Percentiles rank a stretch among this genome's conserved stretches.
Conservation (phyloP, 2,329 filamentous ascomycete species). For the Cordyceps sp. region DNA sequence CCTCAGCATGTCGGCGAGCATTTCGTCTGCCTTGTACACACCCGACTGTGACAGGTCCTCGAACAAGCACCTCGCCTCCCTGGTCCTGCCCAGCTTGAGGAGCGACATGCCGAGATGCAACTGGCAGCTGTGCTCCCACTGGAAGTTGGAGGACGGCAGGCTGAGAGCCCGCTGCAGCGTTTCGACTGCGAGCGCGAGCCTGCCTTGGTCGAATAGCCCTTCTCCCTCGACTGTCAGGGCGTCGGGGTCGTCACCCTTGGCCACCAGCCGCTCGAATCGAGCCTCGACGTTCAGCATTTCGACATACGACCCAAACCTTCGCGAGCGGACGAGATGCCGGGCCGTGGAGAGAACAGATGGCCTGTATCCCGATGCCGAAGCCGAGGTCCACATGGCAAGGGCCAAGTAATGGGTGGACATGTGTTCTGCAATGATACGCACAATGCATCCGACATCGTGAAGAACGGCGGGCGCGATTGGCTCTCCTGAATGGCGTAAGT, state of each 20-base stretch:
- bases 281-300: conserved; percentile 7
- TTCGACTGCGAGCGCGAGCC: conserved; percentile 7
- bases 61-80: conserved; percentile 10
- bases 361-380: conserved; percentile 13
- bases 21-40: conserved; percentile 9
- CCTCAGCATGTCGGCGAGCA: conserved; percentile 11
- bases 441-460: conserved; percentile 13
- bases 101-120: conserved; percentile 10
- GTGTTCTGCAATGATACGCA: conserved; percentile 5
- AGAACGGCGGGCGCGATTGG: conserved; percentile 6
- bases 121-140: conserved; percentile 11
- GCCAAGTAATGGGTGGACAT: conserved; percentile 5
- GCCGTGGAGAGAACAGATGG: conserved; percentile 14
- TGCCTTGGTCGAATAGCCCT: conserved; percentile 9
- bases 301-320: conserved; percentile 7
- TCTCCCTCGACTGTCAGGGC: conserved; percentile 18
- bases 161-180: conserved; percentile 10
- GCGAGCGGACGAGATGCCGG: conserved; percentile 6
- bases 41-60: conserved; percentile 7
- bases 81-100: conserved; percentile 6
- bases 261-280: conserved; percentile 14
- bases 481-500: conserved; percentile 4
- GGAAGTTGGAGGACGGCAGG: conserved; percentile 6
- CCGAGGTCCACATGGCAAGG: conserved; percentile 13
- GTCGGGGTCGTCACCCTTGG: conserved; percentile 14